phyloP scores from a whole-genome alignment of 1,284 basidiomycete genomes.

The Earliella scabrosa region DNA sequence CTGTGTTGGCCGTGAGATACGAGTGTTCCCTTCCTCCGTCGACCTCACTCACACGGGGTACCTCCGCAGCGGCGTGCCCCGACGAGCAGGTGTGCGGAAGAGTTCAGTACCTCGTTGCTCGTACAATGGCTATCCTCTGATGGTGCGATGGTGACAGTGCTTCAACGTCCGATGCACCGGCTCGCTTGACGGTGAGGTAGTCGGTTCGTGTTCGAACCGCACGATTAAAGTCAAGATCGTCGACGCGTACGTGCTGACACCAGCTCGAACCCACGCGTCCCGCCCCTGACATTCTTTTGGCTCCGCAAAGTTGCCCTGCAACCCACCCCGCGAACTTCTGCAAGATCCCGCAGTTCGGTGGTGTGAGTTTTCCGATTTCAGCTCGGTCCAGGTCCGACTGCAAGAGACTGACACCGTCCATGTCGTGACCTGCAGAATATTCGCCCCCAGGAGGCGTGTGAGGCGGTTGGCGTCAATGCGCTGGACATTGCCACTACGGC shows the following conservation, averaged over 20 bases:
- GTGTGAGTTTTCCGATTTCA: conserved; percentile 24
- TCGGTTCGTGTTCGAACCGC: conserved; percentile 29
- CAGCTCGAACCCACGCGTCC: too few species aligned
- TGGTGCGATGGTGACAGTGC: conserved; percentile 13
- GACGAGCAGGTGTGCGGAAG: conserved; percentile 30
- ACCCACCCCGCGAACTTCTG: conserved; percentile 36
- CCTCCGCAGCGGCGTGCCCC: conserved; percentile 27
- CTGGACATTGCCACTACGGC: conserved; percentile 35
- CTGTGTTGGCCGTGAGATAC: conserved; percentile 29
- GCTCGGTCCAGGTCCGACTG: too few species aligned
- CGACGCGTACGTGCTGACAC: conserved; percentile 33
- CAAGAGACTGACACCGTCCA: too few species aligned
- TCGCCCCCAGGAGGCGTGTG: conserved; percentile 30
- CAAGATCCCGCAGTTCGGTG: conserved; percentile 35
- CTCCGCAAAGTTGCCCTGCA: conserved; percentile 28
- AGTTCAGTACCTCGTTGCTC: conserved; percentile 2
- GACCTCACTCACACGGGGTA: too few species aligned
- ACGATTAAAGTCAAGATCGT: conserved; percentile 35
- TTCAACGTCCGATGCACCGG: conserved; percentile 30
- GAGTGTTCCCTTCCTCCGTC: neutral
- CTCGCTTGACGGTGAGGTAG: conserved; percentile 32
- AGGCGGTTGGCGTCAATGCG: conserved; percentile 31
- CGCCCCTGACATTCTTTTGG: too few species aligned
- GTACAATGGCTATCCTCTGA: too few species aligned
- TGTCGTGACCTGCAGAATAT: conserved; percentile 29